Evolutionary conservation across 768 basidiomycete species (phyloP).

Genomic region (Rhizopogon vesiculosus): DNA sequence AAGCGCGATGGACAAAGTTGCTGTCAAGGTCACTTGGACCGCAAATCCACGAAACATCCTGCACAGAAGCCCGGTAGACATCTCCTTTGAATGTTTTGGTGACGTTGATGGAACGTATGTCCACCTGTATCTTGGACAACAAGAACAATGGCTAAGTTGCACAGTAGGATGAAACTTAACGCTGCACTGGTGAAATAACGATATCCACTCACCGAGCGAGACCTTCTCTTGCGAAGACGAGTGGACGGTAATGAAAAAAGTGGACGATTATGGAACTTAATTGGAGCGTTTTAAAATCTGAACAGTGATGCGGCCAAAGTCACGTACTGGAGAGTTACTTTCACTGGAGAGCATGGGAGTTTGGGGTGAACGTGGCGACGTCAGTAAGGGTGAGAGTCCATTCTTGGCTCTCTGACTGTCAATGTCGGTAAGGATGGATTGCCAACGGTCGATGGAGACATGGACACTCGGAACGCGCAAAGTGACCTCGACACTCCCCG

Average conservation of each 20-base stretch:
- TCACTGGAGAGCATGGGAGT: neutral
- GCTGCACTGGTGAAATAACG: neutral
- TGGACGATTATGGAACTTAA: constrained; percentile 16
- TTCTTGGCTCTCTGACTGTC: neutral
- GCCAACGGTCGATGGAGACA: neutral
- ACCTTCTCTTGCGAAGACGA: constrained; percentile 14
- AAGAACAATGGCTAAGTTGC: constrained; percentile 38
- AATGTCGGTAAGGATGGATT: neutral
- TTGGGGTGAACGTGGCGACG: neutral
- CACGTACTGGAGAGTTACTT: neutral
- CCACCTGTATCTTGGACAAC: constrained; percentile 38
- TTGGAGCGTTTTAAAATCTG: neutral
- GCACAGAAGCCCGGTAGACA: constrained; percentile 40
- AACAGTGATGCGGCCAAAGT: neutral
- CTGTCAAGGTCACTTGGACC: constrained; percentile 43
- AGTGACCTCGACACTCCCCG: constrained; percentile 40
- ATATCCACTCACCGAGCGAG: constrained; percentile 10
- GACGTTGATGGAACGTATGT: constrained; percentile 43
- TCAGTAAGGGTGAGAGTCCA: neutral
- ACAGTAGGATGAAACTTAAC: neutral
- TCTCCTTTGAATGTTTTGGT: constrained; percentile 30
- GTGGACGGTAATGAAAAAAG: constrained; percentile 7
- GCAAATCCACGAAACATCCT: constrained; percentile 34
- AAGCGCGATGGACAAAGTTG: constrained; percentile 43
- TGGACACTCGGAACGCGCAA: neutral